Evolutionary conservation across 305 asterid species (phyloP).

Genomic region (Solanum hybrid): DNA sequence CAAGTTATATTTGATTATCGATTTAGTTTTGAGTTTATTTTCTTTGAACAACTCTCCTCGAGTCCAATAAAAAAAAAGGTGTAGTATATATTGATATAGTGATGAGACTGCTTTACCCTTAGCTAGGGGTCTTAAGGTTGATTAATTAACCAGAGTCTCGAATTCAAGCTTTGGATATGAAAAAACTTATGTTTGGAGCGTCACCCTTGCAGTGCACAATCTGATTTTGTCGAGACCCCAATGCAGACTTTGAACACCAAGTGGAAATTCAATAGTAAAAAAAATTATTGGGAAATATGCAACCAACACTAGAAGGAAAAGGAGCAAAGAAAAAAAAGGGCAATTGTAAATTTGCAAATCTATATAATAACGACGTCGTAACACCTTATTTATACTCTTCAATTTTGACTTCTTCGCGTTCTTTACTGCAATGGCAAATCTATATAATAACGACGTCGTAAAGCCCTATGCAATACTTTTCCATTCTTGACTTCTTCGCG

Average conservation of each 20-base stretch:
- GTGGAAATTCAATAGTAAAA: not conserved
- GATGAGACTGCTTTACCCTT: rapidly evolving
- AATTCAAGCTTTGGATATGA: not conserved
- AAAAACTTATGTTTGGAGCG: not conserved
- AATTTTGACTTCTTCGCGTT: not conserved
- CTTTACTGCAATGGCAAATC: not conserved
- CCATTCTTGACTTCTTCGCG: not conserved
- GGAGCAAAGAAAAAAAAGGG: not conserved
- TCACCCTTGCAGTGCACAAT: too few relatives aligned
- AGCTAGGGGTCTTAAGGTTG: not conserved
- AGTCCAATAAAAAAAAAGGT: not conserved
- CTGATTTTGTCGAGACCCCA: too few relatives aligned
- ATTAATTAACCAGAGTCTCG: too few relatives aligned
- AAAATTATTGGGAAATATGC: not conserved
- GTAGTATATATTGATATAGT: not conserved
- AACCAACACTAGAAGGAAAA: not conserved
- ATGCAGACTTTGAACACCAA: not conserved
- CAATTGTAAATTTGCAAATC: not conserved
- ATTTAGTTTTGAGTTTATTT: not conserved
- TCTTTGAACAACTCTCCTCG: not conserved
- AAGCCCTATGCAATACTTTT: not conserved
- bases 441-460: not conserved
- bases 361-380: not conserved
- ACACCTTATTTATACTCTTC: not conserved
- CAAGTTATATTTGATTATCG: too few relatives aligned